Evolutionary conservation across 257 asterid genomes (phyloP).

Genomic region (Agastache rugosa): DNA sequence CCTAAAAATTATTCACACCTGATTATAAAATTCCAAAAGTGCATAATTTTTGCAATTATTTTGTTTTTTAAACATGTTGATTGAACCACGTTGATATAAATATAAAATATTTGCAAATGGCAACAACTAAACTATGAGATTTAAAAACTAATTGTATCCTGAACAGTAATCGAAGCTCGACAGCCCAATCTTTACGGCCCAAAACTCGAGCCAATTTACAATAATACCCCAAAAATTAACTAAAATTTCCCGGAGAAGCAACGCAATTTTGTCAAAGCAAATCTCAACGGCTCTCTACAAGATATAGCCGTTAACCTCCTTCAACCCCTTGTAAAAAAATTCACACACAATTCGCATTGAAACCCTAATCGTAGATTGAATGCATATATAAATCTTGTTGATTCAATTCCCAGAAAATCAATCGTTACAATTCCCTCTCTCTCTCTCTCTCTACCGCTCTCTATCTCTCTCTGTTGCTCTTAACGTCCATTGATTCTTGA

Average conservation of each 20-base stretch:
- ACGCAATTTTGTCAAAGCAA: slow-evolving; percentile 35
- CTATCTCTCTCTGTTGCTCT: slow-evolving; percentile 33
- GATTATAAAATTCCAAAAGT: not conserved
- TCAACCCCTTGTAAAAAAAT: not conserved
- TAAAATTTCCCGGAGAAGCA: not conserved
- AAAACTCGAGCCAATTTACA: not conserved
- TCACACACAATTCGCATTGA: slow-evolving; percentile 26
- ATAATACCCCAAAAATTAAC: not conserved
- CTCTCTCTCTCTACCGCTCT: slow-evolving; percentile 36
- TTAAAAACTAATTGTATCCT: too few relatives aligned
- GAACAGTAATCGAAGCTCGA: too few relatives aligned
- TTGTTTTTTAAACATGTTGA: too few relatives aligned
- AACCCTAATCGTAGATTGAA: slow-evolving; percentile 40
- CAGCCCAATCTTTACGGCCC: not conserved
- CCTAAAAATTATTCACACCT: not conserved
- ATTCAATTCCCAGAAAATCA: slow-evolving; percentile 15
- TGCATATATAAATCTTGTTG: slow-evolving; percentile 31
- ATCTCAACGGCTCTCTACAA: slow-evolving; percentile 51
- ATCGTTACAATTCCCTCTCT: slow-evolving; percentile 1
- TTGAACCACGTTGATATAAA: too few relatives aligned
- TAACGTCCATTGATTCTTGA: slow-evolving; percentile 4
- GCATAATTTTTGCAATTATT: too few relatives aligned
- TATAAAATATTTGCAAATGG: too few relatives aligned
- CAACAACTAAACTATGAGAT: too few relatives aligned
- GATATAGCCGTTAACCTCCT: slow-evolving; percentile 55